Conservation (phyloP, 2,329 filamentous ascomycete species). For the Periconia digitata region DNA sequence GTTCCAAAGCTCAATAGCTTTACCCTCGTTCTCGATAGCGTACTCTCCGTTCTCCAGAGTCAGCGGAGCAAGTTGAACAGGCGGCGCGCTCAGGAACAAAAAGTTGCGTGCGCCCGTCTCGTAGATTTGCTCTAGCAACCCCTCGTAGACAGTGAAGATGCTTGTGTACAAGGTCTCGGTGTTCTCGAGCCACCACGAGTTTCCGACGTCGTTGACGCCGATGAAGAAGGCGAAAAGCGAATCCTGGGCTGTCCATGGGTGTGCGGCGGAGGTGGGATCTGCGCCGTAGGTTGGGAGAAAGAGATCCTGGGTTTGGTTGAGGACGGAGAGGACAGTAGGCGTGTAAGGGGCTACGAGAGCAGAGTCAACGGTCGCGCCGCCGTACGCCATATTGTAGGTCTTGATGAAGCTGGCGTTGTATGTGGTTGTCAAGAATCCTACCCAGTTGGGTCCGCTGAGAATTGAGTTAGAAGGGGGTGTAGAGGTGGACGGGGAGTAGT, state of each 20-base stretch:
- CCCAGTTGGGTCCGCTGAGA: slow-evolving; percentile 57
- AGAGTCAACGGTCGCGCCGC: slow-evolving; percentile 46
- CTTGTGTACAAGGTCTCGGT: slow-evolving; percentile 29
- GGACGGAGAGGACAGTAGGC: slow-evolving; percentile 52
- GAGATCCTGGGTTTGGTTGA: slow-evolving; percentile 52
- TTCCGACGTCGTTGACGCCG: slow-evolving; percentile 60
- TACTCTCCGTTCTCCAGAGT: slow-evolving; percentile 45
- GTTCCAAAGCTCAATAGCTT: slow-evolving; percentile 58
- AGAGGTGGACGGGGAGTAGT: neutral
- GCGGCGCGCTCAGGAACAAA: slow-evolving; percentile 50
- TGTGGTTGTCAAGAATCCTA: slow-evolving; percentile 48
- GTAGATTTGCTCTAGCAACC: slow-evolving; percentile 46
- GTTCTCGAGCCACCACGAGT: slow-evolving; percentile 48
- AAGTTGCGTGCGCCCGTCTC: slow-evolving; percentile 52
- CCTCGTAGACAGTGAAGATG: slow-evolving; percentile 43
- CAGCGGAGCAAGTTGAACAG: slow-evolving; percentile 57
- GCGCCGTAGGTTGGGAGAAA: slow-evolving; percentile 48
- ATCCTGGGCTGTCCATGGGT: slow-evolving; percentile 48
- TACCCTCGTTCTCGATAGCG: slow-evolving; percentile 36
- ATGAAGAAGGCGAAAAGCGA: slow-evolving; percentile 57
- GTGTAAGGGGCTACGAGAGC: slow-evolving; percentile 52
- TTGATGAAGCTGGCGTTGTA: slow-evolving; percentile 47
- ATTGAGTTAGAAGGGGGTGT: slow-evolving; percentile 2
- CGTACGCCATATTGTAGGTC: slow-evolving; percentile 57
- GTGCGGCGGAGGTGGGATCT: slow-evolving; percentile 23